A percentile compares a stretch with the other conserved stretches of the same genome.
Evolutionary conservation across 139 green algal species (phyloP).

Genomic region (Micractinium sp.): DNA sequence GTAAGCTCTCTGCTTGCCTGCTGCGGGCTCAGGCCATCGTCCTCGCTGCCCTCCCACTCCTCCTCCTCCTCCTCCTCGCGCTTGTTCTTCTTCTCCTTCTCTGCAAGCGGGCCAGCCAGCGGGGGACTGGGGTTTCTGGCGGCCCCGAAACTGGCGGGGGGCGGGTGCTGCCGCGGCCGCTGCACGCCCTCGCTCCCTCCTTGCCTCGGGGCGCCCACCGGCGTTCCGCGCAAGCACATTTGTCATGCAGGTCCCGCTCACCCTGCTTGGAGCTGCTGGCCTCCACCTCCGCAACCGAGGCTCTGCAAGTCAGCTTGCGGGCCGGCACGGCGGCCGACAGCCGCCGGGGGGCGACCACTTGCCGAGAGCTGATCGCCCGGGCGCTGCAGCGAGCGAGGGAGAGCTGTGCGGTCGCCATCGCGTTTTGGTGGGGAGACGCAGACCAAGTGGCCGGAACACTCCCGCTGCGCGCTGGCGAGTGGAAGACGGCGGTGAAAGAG

Average conservation of each 20-base stretch:
- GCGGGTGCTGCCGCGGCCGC: not conserved
- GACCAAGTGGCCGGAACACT: no score
- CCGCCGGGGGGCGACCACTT: conserved; percentile 12
- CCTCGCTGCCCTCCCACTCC: conserved; percentile 63
- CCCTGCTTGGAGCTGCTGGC: conserved; percentile 11
- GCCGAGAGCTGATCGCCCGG: not conserved
- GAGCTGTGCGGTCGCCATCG: conserved; percentile 6
- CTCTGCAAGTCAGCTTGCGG: not conserved
- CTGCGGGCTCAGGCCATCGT: conserved; percentile 40
- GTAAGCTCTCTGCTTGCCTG: conserved; percentile 19
- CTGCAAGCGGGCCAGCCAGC: not conserved
- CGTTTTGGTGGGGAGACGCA: not conserved
- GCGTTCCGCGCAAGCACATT: not conserved
- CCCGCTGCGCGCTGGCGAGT: not conserved
- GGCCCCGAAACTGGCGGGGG: not conserved
- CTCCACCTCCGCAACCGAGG: conserved; percentile 21
- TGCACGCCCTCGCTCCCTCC: not conserved
- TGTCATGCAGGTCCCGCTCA: not conserved
- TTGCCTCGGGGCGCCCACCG: not conserved
- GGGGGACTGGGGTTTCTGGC: not conserved
- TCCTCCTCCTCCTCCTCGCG: conserved; percentile 50
- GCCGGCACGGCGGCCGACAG: not conserved
- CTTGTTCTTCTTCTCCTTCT: conserved; percentile 41
- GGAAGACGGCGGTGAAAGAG: no score
- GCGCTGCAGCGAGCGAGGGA: not conserved